A percentile compares a stretch with the other conserved stretches of the same genome.
These are phyloP conservation scores for Sphagnurus paluster DNA, from an alignment of 1,284 basidiomycete genomes.

Conservation along the genomic window DNA sequence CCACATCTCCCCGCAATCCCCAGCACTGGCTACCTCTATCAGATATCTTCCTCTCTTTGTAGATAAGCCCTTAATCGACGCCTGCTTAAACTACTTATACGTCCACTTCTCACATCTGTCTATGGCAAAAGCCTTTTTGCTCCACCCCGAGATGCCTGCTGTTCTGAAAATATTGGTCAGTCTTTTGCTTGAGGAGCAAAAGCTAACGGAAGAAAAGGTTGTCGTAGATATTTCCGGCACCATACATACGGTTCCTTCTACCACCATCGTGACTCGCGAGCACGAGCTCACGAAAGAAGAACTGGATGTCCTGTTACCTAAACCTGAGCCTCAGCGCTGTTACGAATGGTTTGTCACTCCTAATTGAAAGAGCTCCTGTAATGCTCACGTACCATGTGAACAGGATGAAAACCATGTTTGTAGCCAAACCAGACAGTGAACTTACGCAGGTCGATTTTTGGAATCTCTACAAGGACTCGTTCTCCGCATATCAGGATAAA, in stretches of 20 bases:
- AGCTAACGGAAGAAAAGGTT: slow-evolving; percentile 54
- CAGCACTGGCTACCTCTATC: slow-evolving; percentile 59
- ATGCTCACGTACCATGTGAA: slow-evolving; percentile 4
- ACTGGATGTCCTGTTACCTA: slow-evolving; percentile 53
- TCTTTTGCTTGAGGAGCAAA: slow-evolving; percentile 66
- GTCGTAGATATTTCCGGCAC: slow-evolving; percentile 59
- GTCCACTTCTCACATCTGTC: slow-evolving; percentile 71
- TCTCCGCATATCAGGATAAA: slow-evolving; percentile 54
- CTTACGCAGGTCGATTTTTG: slow-evolving; percentile 90
- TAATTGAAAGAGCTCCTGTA: slow-evolving; percentile 3
- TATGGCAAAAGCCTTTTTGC: slow-evolving; percentile 76
- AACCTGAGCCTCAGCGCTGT: slow-evolving; percentile 73
- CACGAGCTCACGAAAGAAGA: slow-evolving; percentile 71
- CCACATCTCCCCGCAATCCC: slow-evolving; percentile 53
- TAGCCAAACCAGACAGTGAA: slow-evolving; percentile 67
- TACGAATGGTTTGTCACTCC: slow-evolving; percentile 75
- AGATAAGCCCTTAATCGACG: slow-evolving; percentile 69
- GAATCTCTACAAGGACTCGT: slow-evolving; percentile 81
- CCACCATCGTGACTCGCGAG: slow-evolving; percentile 43
- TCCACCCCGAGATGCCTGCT: slow-evolving; percentile 65
- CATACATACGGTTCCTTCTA: slow-evolving; percentile 55
- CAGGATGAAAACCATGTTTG: slow-evolving; percentile 85
- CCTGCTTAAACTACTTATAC: slow-evolving; percentile 75
- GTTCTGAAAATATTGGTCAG: slow-evolving; percentile 67
- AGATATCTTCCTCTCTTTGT: slow-evolving; percentile 73